A percentile compares a stretch with the other conserved stretches of the same genome.
Evolutionary conservation across 2,329 filamentous ascomycete genomes (phyloP).

Genomic region (Macrophomina phaseolina): DNA sequence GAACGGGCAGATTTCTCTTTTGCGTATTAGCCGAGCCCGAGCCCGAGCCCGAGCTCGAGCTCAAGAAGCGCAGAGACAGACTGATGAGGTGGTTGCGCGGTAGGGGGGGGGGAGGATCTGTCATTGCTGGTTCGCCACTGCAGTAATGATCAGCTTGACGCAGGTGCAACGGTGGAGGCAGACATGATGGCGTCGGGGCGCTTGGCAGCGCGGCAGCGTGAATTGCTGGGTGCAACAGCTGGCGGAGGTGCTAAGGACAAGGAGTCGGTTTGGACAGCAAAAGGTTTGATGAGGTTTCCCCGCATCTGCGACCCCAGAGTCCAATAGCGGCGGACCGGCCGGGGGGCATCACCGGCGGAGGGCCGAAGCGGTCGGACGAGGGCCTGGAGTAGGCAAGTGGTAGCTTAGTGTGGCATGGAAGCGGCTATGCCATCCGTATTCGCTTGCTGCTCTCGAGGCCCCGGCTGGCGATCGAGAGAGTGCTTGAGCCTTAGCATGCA

Average conservation of each 20-base stretch:
- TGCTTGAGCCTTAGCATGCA: constrained; percentile 9
- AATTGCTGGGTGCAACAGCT: neutral
- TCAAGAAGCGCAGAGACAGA: neutral
- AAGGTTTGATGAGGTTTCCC: constrained; percentile 22
- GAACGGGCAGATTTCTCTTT: constrained; percentile 1
- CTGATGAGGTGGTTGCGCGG: too few relatives aligned
- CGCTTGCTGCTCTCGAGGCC: constrained; percentile 7
- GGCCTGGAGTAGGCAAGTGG: constrained; percentile 11
- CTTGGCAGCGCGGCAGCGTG: neutral
- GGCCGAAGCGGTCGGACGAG: constrained; percentile 16
- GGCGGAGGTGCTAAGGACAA: neutral
- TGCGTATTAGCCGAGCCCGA: neutral
- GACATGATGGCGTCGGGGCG: neutral
- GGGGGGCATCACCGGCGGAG: constrained; percentile 4
- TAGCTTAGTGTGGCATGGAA: neutral
- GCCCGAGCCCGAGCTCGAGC: neutral
- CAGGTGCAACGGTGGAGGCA: neutral
- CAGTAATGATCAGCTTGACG: constrained; percentile 5
- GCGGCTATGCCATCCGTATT: constrained; percentile 7
- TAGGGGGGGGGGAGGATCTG: neutral
- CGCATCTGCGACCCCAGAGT: constrained; percentile 19
- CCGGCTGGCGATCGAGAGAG: constrained; percentile 11
- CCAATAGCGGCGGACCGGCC: constrained; percentile 6
- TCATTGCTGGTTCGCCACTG: neutral
- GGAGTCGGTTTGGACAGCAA: neutral